Percentiles rank a stretch among this genome's conserved stretches.
Evolutionary conservation across 345 rosid species (phyloP).

Genomic region (Populus deltoides): DNA sequence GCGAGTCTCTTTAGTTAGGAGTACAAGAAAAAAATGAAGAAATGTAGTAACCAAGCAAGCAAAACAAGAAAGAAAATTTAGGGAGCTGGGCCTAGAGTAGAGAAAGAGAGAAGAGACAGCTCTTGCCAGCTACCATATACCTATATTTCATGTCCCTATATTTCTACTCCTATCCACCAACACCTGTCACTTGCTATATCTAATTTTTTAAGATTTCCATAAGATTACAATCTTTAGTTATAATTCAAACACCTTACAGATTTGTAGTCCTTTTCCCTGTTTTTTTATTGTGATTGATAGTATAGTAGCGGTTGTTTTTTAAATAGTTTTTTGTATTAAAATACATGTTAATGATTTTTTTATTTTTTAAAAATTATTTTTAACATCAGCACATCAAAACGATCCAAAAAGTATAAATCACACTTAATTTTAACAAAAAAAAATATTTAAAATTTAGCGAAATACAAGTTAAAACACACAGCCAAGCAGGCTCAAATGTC

Average conservation of each 20-base stretch:
- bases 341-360: no score
- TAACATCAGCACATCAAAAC: no score
- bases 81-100: conserved; percentile 1
- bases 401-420: no score
- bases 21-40: background rate
- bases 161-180: conserved; percentile 16
- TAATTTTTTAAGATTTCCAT: background rate
- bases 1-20: background rate
- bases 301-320: no score
- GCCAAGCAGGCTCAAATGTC: no score
- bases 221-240: background rate
- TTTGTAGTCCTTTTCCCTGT: background rate
- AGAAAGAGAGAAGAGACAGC: conserved; percentile 5
- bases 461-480: no score
- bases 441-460: no score
- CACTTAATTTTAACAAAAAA: no score
- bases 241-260: background rate
- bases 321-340: no score
- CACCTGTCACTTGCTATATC: conserved; percentile 5
- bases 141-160: conserved; percentile 14
- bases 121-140: conserved; percentile 19
- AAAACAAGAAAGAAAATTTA: background rate
- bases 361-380: no score
- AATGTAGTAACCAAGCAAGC: background rate
- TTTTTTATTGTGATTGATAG: no score